Conservation (phyloP, 139 green algal genomes). For the Edaphochlamys debaryana region DNA sequence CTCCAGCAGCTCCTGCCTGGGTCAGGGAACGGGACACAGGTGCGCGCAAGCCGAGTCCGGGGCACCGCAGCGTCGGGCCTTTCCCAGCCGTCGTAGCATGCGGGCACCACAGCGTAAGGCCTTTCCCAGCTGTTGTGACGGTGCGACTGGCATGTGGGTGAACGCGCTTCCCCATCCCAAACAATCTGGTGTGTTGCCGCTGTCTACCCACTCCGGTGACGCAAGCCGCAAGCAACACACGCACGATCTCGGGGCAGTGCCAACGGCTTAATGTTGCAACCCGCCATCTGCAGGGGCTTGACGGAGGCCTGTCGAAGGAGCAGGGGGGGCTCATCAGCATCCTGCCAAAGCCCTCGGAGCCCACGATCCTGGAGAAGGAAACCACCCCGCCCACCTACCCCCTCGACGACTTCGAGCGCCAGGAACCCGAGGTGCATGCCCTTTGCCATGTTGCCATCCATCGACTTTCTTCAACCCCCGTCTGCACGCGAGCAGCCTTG, state of each 20-base stretch:
- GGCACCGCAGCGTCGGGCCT: not conserved
- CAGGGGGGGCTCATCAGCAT: slow-evolving; percentile 15
- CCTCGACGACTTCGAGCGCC: not conserved
- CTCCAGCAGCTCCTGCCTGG: not conserved
- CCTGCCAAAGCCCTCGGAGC: not conserved
- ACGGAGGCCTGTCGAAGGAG: no score
- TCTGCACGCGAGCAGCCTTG: not conserved
- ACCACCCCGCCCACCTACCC: slow-evolving; percentile 2
- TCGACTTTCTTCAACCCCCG: no score
- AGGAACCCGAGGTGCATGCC: slow-evolving; percentile 8
- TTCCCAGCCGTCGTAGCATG: no score
- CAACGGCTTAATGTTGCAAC: no score
- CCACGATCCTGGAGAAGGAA: slow-evolving; percentile 14
- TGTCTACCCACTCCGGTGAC: no score
- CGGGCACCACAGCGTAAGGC: no score
- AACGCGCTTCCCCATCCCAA: not conserved
- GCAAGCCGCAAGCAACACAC: no score
- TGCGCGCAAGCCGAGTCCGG: not conserved
- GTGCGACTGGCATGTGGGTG: not conserved
- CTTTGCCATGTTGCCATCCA: not conserved
- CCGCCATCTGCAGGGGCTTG: not conserved
- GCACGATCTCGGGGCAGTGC: no score
- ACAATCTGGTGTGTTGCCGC: no score
- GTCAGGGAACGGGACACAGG: not conserved
- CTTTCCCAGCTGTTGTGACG: not conserved